Evolutionary conservation across 352 stramenopile genomes (phyloP).

Genomic region (Phytophthora boehmeriae): DNA sequence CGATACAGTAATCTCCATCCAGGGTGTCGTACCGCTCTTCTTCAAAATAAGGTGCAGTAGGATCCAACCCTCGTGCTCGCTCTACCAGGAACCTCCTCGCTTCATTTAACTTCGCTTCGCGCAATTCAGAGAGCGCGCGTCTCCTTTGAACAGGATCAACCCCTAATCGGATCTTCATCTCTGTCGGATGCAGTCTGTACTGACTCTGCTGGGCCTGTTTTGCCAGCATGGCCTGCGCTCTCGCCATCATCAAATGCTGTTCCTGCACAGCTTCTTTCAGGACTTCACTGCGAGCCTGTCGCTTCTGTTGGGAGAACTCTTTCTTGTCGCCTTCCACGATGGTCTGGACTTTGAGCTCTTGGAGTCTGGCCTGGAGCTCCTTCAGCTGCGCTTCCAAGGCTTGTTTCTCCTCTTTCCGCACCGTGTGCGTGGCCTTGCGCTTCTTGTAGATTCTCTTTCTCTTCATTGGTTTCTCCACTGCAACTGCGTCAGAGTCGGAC

Average conservation of each 20-base stretch:
- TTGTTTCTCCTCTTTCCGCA: slow-evolving; percentile 53
- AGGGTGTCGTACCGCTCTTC: slow-evolving; percentile 54
- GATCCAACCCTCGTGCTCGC: slow-evolving; percentile 29
- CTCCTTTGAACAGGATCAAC: slow-evolving; percentile 32
- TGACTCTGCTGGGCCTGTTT: slow-evolving; percentile 29
- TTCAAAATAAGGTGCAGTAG: slow-evolving; percentile 34
- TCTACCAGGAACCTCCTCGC: slow-evolving; percentile 41
- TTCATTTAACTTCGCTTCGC: slow-evolving; percentile 36
- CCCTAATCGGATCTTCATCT: slow-evolving; percentile 42
- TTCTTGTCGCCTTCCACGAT: slow-evolving; percentile 25
- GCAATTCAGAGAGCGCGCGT: slow-evolving; percentile 29
- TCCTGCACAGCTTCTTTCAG: slow-evolving; percentile 40
- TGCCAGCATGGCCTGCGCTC: slow-evolving; percentile 35
- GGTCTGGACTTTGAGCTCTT: slow-evolving; percentile 40
- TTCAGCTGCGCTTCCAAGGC: slow-evolving; percentile 32
- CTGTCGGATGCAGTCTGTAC: slow-evolving; percentile 35
- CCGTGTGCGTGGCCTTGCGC: slow-evolving; percentile 46
- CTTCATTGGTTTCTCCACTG: slow-evolving; percentile 12
- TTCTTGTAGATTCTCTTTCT: slow-evolving; percentile 48
- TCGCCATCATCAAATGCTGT: slow-evolving; percentile 41
- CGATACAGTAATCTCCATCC: slow-evolving; percentile 52
- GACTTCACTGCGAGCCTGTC: slow-evolving; percentile 11
- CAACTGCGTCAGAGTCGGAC: slow-evolving; percentile 2
- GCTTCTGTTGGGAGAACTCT: slow-evolving; percentile 18
- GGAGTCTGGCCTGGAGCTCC: slow-evolving; percentile 37